Percentiles rank a stretch among this genome's conserved stretches.
Evolutionary conservation across 441 rosid species (phyloP).

Genomic region (Flueggea neowawraea): DNA sequence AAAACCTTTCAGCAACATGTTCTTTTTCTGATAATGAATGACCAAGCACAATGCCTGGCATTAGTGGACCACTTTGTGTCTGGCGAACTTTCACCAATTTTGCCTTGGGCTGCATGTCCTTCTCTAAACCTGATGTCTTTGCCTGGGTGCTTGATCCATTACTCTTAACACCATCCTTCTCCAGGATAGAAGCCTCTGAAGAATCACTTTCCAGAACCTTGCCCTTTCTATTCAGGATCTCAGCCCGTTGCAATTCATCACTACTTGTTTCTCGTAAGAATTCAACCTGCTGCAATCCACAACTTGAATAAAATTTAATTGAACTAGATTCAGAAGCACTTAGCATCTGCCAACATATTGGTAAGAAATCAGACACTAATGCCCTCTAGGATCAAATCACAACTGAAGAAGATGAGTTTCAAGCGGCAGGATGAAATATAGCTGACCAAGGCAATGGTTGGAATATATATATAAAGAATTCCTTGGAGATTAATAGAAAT

Average conservation of each 20-base stretch:
- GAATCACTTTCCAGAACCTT: conserved; percentile 40
- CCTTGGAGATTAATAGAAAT: conserved; percentile 2
- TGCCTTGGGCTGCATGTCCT: conserved; percentile 43
- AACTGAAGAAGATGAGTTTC: background rate
- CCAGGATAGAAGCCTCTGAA: conserved; percentile 31
- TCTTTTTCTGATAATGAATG: conserved; percentile 64
- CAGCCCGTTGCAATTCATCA: conserved; percentile 30
- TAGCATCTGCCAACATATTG: conserved; percentile 33
- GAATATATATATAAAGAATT: background rate
- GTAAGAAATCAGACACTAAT: conserved; percentile 6
- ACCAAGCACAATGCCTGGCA: conserved; percentile 51
- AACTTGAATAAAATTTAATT: conserved; percentile 27
- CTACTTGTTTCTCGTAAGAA: conserved; percentile 24
- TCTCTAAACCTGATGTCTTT: conserved; percentile 49
- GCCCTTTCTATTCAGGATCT: conserved; percentile 45
- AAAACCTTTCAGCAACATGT: conserved; percentile 64
- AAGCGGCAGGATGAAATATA: background rate
- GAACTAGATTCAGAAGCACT: conserved; percentile 22
- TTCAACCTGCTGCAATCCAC: conserved; percentile 34
- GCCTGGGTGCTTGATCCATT: conserved; percentile 48
- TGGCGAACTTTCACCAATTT: conserved; percentile 59
- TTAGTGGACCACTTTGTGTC: conserved; percentile 90
- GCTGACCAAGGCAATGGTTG: background rate
- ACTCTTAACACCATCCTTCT: conserved; percentile 37
- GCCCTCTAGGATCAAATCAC: background rate